These are phyloP conservation scores for Erodium texanum DNA, from an alignment of 441 rosid species.

Conservation along the genomic window DNA sequence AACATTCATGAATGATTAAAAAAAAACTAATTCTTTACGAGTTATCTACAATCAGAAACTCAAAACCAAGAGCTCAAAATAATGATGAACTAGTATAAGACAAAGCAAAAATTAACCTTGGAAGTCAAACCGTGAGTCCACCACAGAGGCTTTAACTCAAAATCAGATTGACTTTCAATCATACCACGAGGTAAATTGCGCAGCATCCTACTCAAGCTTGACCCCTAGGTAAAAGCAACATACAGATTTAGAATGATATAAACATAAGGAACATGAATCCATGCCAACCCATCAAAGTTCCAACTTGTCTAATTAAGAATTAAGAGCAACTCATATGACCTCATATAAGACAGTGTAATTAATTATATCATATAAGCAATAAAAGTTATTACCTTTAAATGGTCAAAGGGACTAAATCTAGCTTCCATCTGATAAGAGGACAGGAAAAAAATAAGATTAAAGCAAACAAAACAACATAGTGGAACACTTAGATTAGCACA, in stretches of 20 bases:
- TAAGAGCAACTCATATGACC: background rate
- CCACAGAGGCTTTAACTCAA: conserved; percentile 88
- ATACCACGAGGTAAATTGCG: conserved; percentile 67
- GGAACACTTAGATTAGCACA: background rate
- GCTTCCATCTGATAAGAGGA: conserved; percentile 49
- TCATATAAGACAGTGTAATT: background rate
- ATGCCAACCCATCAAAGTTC: background rate
- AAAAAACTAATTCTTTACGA: conserved; percentile 3
- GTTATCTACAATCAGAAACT: background rate
- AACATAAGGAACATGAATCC: background rate
- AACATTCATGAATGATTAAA: no score
- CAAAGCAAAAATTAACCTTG: conserved; percentile 45
- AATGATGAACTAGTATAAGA: background rate
- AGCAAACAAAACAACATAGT: background rate
- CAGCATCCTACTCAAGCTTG: conserved; percentile 34
- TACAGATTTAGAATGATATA: conserved; percentile 9
- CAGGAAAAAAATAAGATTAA: conserved; percentile 16
- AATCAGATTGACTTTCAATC: conserved; percentile 54
- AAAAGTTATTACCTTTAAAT: conserved; percentile 37
- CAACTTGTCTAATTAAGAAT: background rate
- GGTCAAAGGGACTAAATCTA: conserved; percentile 39
- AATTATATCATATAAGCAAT: background rate
- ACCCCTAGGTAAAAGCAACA: conserved; percentile 34
- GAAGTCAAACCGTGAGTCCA: conserved; percentile 47
- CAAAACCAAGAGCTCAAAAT: background rate